Evolutionary conservation across 2,329 filamentous ascomycete species (phyloP).

Genomic region (Rasamsonia emersonii): DNA sequence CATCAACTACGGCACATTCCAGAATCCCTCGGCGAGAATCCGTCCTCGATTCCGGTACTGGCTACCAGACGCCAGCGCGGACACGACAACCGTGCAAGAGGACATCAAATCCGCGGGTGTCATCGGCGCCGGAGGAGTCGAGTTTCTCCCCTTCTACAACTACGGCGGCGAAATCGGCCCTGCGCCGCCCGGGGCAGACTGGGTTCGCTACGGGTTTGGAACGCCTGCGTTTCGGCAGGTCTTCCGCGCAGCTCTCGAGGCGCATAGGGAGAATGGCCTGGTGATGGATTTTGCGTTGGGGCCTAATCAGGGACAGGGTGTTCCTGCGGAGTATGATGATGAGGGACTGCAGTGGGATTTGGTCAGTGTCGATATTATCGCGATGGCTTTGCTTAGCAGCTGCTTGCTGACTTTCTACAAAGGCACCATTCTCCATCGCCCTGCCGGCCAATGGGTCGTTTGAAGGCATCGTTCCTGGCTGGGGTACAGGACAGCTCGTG

Average conservation of each 20-base stretch:
- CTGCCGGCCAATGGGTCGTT: conserved; percentile 26
- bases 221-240: conserved; percentile 22
- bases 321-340: conserved; percentile 26
- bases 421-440: too few relatives aligned
- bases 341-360: conserved; percentile 32
- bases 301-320: conserved; percentile 38
- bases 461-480: conserved; percentile 27
- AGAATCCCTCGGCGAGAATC: too few relatives aligned
- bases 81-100: too few relatives aligned
- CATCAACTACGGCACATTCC: too few relatives aligned
- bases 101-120: conserved; percentile 8
- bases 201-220: conserved; percentile 32
- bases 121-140: conserved; percentile 5
- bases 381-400: too few relatives aligned
- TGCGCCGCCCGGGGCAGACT: conserved; percentile 21
- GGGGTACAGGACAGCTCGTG: conserved; percentile 26
- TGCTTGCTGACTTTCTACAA: too few relatives aligned
- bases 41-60: too few relatives aligned
- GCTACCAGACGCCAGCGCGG: too few relatives aligned
- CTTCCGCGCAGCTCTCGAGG: conserved; percentile 21
- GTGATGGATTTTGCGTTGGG: conserved; percentile 39
- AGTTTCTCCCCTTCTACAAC: conserved; percentile 5
- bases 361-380: too few relatives aligned
- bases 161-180: conserved; percentile 2
- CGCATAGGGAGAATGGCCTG: conserved; percentile 27